Base-by-base conservation (phyloP, 2,329 filamentous ascomycete species). In the Xylaria sp. region DNA sequence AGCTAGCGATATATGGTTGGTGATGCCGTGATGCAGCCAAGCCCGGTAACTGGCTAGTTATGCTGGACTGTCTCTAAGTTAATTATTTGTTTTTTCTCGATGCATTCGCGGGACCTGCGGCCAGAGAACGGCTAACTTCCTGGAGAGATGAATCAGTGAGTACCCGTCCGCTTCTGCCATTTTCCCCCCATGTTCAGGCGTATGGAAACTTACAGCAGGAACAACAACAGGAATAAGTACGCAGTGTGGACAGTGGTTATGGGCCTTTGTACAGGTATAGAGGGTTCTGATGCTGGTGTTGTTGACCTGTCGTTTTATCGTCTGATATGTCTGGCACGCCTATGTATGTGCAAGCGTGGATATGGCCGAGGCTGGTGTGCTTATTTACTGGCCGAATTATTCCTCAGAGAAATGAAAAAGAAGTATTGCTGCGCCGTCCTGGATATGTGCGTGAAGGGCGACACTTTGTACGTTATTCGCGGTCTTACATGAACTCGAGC, bases 271-370 rank as follows among this genome's bases (percentile, higher is more conserved):
- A 50, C 41, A 46, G 47, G 50, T 26, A 48, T 21, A 48, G 20
- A 55, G 52, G 48, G 56, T 56, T 43, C 59, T 61, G 56, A 56
- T 62, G 59, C 51, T 48, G 44, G 44, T 57, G 56, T 46, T 57
- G 47, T 43, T 52, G 52, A 39, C 49, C 17, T 39, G 48, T 50
- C 47, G 47, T 56, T 54, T 50, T 50, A 51, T 59, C 52, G 57
- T 52, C 24, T 41, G 49, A 51, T 56, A 61, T 63, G 60, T 63
- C 57, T 56, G 54, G 48, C 59, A 51, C 57, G 44, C 48, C 48
- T 63, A 64, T 65, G 56, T 66, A 63, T 57, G 54, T 60, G 56
- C 48, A 49, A 57, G 49, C 44, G 29, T 61, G 29, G 48, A 39
- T 54, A 45, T 54, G 45, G 49, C 53, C 50, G 51, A 41, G 45